Percentiles rank a stretch among this genome's conserved stretches.
These are phyloP conservation scores for Globisporangium echinulatum DNA, from an alignment of 352 stramenopile species.

Conservation along the genomic window DNA sequence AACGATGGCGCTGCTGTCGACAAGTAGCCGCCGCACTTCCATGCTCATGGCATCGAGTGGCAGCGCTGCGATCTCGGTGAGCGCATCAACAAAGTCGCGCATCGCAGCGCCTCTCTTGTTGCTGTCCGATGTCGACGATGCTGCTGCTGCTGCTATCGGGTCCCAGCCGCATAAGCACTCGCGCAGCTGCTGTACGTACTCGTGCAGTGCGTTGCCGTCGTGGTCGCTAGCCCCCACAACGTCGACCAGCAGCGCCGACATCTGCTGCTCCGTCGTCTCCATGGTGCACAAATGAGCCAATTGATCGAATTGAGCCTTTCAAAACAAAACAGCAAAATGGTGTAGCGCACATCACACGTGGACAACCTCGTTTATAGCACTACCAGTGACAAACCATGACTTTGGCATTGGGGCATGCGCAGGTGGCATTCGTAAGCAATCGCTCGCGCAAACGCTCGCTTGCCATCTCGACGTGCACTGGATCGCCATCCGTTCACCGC, in stretches of 20 bases:
- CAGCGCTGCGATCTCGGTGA: constrained; percentile 67
- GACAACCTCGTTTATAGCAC: neutral
- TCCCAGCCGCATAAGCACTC: constrained; percentile 33
- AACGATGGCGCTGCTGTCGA: constrained; percentile 9
- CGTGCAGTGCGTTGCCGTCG: constrained; percentile 5
- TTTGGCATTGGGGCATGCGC: too few relatives aligned
- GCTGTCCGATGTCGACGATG: too few relatives aligned
- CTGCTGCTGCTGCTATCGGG: constrained; percentile 7
- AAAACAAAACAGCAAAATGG: too few relatives aligned
- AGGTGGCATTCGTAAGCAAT: too few relatives aligned
- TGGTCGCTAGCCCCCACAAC: neutral
- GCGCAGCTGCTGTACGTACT: constrained; percentile 15
- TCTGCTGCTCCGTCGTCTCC: neutral
- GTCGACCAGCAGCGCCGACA: neutral
- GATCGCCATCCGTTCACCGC: constrained; percentile 1
- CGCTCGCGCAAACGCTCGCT: neutral
- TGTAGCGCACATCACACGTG: neutral
- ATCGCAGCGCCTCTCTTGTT: constrained; percentile 19
- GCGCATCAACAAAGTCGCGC: constrained; percentile 54
- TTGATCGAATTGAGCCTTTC: too few relatives aligned
- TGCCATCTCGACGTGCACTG: too few relatives aligned
- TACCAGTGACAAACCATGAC: neutral
- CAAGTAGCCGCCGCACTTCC: constrained; percentile 58
- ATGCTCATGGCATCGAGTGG: constrained; percentile 63
- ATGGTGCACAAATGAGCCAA: neutral